phyloP scores from a whole-genome alignment of 306 rosid species.

The Aeschynomene evenia region DNA sequence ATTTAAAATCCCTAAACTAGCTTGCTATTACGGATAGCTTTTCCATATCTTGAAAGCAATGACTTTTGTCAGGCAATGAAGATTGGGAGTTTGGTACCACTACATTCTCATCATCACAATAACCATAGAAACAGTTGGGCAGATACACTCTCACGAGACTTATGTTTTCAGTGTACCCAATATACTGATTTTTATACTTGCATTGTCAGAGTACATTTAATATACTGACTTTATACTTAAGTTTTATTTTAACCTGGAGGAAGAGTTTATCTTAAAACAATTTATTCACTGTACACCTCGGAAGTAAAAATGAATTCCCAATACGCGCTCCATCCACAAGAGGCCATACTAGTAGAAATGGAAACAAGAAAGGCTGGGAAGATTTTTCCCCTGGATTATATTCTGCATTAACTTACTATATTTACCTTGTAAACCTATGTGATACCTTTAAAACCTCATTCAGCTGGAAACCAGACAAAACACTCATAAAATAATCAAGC shows the following conservation, averaged over 20 bases:
- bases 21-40: background rate
- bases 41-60: background rate
- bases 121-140: background rate
- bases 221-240: background rate
- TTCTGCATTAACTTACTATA: background rate
- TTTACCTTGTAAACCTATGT: background rate
- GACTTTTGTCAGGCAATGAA: background rate
- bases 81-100: background rate
- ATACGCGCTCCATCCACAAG: conserved; percentile 5
- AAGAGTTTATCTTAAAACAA: conserved; percentile 11
- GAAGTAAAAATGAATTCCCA: background rate
- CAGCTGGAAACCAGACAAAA: conserved; percentile 29
- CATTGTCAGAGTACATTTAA: background rate
- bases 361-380: background rate
- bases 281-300: background rate
- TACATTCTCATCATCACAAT: background rate
- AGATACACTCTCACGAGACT: conserved; percentile 5
- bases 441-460: conserved; percentile 22
- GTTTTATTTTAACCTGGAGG: background rate
- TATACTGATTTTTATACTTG: no score
- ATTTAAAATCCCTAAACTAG: background rate
- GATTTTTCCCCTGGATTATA: background rate
- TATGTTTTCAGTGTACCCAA: background rate
- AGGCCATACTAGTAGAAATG: background rate
- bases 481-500: conserved; percentile 18